Conservation (phyloP, 2,329 filamentous ascomycete genomes). For the Aureobasidium uvarum region DNA sequence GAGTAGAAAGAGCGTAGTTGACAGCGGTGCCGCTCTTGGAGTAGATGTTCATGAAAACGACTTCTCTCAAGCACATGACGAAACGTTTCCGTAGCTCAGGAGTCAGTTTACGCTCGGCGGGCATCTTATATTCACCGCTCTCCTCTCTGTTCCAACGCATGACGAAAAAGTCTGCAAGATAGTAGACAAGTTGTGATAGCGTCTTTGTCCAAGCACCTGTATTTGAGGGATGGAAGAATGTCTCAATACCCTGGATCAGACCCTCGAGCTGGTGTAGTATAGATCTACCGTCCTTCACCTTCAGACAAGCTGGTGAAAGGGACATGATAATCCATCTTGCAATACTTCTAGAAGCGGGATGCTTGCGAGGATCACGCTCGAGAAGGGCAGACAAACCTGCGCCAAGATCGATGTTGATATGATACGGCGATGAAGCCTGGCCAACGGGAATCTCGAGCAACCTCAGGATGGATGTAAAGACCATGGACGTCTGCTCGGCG, state of each 20-base stretch:
- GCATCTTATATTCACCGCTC: constrained; percentile 86
- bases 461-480: constrained; percentile 88
- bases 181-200: constrained; percentile 85
- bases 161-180: constrained; percentile 92
- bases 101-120: constrained; percentile 73
- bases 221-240: constrained; percentile 98
- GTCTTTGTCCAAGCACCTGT: constrained; percentile 88
- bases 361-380: constrained; percentile 90
- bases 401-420: constrained; percentile 71
- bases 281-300: constrained; percentile 64
- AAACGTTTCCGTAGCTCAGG: constrained; percentile 82
- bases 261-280: constrained; percentile 83
- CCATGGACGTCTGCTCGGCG: constrained; percentile 82
- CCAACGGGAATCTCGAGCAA: constrained; percentile 94
- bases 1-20: constrained; percentile 83
- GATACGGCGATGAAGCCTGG: constrained; percentile 91
- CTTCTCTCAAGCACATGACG: constrained; percentile 82
- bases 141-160: constrained; percentile 96
- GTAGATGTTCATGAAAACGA: constrained; percentile 97
- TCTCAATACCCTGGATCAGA: constrained; percentile 91
- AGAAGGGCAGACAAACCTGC: constrained; percentile 81
- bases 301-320: constrained; percentile 77
- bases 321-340: constrained; percentile 93
- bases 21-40: constrained; percentile 91
- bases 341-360: constrained; percentile 87